A percentile compares a stretch with the other conserved stretches of the same genome.
Evolutionary conservation across 495 filamentous ascomycete species (phyloP).

Genomic region (Antarctomyces pellizariae): DNA sequence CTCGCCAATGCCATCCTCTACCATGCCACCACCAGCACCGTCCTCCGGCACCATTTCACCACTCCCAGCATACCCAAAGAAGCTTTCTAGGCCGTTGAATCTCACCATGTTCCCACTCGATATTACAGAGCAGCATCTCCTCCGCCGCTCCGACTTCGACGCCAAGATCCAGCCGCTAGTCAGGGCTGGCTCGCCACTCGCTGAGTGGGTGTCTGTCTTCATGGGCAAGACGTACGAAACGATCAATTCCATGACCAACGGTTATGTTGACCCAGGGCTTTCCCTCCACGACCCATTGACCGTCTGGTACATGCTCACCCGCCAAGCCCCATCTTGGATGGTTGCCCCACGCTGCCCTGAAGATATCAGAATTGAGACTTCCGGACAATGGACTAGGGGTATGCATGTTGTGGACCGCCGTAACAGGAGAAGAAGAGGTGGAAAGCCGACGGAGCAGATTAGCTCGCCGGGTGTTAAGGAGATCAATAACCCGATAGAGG

Average conservation of each 20-base stretch:
- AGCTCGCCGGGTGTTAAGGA: conserved; percentile 12
- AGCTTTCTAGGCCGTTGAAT: conserved; percentile 39
- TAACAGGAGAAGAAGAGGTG: conserved; percentile 31
- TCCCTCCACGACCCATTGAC: conserved; percentile 74
- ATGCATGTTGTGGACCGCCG: conserved; percentile 71
- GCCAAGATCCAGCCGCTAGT: conserved; percentile 25
- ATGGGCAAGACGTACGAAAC: conserved; percentile 54
- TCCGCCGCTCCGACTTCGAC: conserved; percentile 36
- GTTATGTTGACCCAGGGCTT: conserved; percentile 30
- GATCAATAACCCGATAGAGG: conserved; percentile 11
- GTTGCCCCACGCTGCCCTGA: conserved; percentile 19
- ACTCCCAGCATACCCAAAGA: conserved; percentile 42
- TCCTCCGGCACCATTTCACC: conserved; percentile 15
- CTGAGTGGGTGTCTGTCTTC: conserved; percentile 61
- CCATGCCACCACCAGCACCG: conserved; percentile 36
- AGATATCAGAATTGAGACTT: conserved; percentile 71
- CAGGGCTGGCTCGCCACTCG: conserved; percentile 45
- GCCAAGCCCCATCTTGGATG: conserved; percentile 25
- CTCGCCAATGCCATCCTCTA: conserved; percentile 41
- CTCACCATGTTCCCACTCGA: conserved; percentile 73
- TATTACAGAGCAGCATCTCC: conserved; percentile 53
- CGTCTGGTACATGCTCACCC: conserved; percentile 64
- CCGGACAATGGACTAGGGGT: conserved; percentile 84
- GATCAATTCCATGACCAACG: conserved; percentile 34
- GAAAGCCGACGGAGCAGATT: conserved; percentile 17